Percentiles rank a stretch among this genome's conserved stretches.
Conservation (phyloP, 169 alveolate species). For the Plasmodium vinckei region DNA sequence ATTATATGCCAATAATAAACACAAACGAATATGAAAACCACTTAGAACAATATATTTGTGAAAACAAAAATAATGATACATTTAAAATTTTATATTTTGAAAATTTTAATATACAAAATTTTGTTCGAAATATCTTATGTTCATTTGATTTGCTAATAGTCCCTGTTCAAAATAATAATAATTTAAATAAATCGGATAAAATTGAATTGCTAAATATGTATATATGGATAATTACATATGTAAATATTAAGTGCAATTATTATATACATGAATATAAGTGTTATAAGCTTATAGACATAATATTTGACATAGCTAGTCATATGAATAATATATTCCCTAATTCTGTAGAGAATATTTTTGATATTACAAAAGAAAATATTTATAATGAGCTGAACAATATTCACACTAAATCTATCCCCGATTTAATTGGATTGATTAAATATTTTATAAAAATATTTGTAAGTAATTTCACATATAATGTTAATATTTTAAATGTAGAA, state of each 20-base stretch:
- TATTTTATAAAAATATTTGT: slow-evolving; percentile 25
- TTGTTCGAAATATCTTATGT: slow-evolving; percentile 13
- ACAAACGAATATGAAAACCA: slow-evolving; percentile 24
- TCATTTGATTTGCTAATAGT: slow-evolving; percentile 24
- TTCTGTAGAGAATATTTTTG: neutral
- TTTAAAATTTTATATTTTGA: neutral
- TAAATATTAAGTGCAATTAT: slow-evolving; percentile 7
- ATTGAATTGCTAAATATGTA: slow-evolving; percentile 20
- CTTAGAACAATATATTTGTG: slow-evolving; percentile 11
- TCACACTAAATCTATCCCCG: neutral
- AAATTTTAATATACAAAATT: slow-evolving; percentile 21
- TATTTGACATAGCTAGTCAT: slow-evolving; percentile 29
- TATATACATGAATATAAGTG: slow-evolving; percentile 46
- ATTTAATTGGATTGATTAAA: slow-evolving; percentile 4
- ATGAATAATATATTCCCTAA: slow-evolving; percentile 17
- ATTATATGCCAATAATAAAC: neutral
- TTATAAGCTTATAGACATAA: neutral
- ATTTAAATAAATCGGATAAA: slow-evolving; percentile 15
- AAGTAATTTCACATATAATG: slow-evolving; percentile 22
- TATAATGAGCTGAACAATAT: neutral
- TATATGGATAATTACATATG: slow-evolving; percentile 35
- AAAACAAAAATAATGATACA: neutral
- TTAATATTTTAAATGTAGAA: slow-evolving; percentile 23
- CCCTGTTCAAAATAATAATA: slow-evolving; percentile 20
- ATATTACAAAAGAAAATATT: neutral